These are phyloP conservation scores for Priceomyces castillae DNA, from an alignment of 805 yeast species.

Conservation along the genomic window DNA sequence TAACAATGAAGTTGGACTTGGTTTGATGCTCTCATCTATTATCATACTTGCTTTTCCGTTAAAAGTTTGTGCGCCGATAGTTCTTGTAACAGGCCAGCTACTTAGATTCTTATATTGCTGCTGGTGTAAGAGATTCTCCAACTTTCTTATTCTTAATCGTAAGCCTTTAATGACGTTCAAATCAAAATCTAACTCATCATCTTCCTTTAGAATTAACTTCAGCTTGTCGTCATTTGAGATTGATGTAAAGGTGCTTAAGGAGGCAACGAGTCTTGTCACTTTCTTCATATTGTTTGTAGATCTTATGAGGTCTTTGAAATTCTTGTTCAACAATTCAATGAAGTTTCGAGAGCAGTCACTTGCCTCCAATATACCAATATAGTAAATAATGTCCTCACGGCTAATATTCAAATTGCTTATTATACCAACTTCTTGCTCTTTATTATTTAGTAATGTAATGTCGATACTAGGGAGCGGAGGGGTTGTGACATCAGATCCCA, in stretches of 20 bases:
- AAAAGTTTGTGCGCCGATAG: conserved; percentile 7
- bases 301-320: conserved; percentile 44
- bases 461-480: conserved; percentile 30
- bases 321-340: conserved; percentile 39
- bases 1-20: conserved; percentile 29
- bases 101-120: conserved; percentile 58
- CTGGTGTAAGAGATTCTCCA: conserved; percentile 76
- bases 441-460: conserved; percentile 30
- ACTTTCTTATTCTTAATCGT: conserved; percentile 66
- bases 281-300: conserved; percentile 37
- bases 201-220: conserved; percentile 13
- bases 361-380: conserved; percentile 24
- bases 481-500: conserved; percentile 13
- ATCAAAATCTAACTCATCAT: conserved; percentile 31
- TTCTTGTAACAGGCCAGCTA: conserved; percentile 39
- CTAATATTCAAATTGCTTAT: conserved; percentile 34
- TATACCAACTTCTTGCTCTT: conserved; percentile 27
- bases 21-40: conserved; percentile 9
- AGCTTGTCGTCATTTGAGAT: conserved; percentile 13
- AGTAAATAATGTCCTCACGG: conserved; percentile 31
- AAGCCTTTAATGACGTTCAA: conserved; percentile 54
- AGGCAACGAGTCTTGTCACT: conserved; percentile 29
- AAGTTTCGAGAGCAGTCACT: conserved; percentile 28
- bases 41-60: conserved; percentile 16
- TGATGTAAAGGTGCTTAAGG: conserved; percentile 29